These are phyloP conservation scores for Metschnikowia vanudenii DNA, from an alignment of 805 yeast species.

Conservation along the genomic window DNA sequence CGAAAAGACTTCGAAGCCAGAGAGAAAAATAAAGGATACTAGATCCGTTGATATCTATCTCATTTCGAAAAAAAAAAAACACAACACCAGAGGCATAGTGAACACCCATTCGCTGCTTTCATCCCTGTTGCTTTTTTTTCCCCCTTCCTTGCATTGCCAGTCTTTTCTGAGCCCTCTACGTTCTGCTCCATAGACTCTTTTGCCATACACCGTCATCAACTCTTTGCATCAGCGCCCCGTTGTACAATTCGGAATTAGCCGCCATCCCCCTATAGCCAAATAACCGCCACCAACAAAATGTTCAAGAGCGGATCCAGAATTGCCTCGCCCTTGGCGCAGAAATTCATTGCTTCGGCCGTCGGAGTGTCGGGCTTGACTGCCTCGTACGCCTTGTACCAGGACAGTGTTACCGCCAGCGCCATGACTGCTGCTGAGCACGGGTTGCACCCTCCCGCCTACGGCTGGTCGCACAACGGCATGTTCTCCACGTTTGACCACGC, in stretches of 20 bases:
- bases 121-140: neutral
- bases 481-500: slow-evolving; percentile 90
- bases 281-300: slow-evolving; percentile 12
- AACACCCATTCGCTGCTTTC: neutral
- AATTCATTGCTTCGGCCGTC: slow-evolving; percentile 58
- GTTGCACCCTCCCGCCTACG: slow-evolving; percentile 88
- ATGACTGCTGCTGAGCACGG: slow-evolving; percentile 99
- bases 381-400: slow-evolving; percentile 78
- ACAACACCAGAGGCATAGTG: neutral
- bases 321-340: slow-evolving; percentile 37
- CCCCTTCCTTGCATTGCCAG: neutral
- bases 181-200: slow-evolving; percentile 4
- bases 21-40: neutral
- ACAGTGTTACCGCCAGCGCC: slow-evolving; percentile 84
- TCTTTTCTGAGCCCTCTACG: neutral
- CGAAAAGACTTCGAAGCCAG: slow-evolving; percentile 9
- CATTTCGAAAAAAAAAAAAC: slow-evolving; percentile 6
- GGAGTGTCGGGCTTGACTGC: slow-evolving; percentile 78
- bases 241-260: neutral
- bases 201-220: neutral
- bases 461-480: slow-evolving; percentile 95
- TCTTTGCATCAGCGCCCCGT: slow-evolving; percentile 3
- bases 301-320: slow-evolving; percentile 19
- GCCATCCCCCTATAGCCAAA: neutral
- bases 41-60: neutral